Percentiles rank a stretch among this genome's conserved stretches.
Evolutionary conservation across 2,329 filamentous ascomycete genomes (phyloP).

Genomic region (Xylariomycetidae sp.): DNA sequence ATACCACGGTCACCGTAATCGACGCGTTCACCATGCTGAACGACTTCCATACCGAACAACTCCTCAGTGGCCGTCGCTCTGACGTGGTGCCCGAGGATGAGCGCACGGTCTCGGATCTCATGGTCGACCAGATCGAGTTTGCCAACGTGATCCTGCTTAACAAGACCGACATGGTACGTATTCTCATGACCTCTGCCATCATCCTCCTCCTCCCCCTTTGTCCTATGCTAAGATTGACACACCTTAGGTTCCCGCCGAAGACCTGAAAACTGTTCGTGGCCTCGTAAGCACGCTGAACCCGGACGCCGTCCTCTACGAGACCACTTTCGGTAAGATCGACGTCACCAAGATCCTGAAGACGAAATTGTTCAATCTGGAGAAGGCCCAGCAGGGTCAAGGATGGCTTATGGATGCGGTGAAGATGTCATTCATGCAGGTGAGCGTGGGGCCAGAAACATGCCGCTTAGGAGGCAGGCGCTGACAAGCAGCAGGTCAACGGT

Average conservation of each 20-base stretch:
- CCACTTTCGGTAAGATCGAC: slow-evolving; percentile 51
- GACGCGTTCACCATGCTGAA: slow-evolving; percentile 58
- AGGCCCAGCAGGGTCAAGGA: slow-evolving; percentile 60
- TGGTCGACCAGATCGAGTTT: slow-evolving; percentile 76
- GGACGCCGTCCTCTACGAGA: slow-evolving; percentile 56
- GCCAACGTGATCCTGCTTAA: slow-evolving; percentile 70
- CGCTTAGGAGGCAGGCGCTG: too few relatives aligned
- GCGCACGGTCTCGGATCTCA: slow-evolving; percentile 67
- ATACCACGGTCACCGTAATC: too few relatives aligned
- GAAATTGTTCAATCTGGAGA: slow-evolving; percentile 58
- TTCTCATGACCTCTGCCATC: too few relatives aligned
- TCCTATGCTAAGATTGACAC: too few relatives aligned
- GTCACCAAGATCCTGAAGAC: slow-evolving; percentile 63
- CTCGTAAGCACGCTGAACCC: slow-evolving; percentile 62
- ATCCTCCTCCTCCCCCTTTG: too few relatives aligned
- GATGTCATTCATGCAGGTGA: too few relatives aligned
- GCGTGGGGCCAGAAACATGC: too few relatives aligned
- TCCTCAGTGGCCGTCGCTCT: slow-evolving; percentile 57
- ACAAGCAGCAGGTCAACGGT: too few relatives aligned
- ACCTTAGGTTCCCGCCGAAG: slow-evolving; percentile 16
- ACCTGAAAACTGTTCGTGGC: slow-evolving; percentile 41
- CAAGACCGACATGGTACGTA: slow-evolving; percentile 66
- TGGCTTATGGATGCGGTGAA: too few relatives aligned
- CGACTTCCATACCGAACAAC: slow-evolving; percentile 66
- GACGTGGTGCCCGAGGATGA: slow-evolving; percentile 65